Base-by-base conservation (phyloP, 2,329 filamentous ascomycete genomes). In the Sporothrix sp. region DNA sequence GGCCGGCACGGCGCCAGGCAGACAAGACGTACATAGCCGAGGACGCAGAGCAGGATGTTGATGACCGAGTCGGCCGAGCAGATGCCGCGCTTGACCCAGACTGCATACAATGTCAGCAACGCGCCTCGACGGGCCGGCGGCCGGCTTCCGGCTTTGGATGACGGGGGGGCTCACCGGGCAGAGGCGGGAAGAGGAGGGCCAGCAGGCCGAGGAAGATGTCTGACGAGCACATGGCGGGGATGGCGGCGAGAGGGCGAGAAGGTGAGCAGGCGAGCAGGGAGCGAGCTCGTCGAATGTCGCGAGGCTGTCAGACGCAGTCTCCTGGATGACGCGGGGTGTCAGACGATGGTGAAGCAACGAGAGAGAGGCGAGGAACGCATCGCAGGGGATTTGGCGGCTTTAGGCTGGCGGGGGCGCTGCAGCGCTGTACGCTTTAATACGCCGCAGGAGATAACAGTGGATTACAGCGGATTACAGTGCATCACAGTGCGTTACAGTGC, bases 31-130 rank as follows among this genome's bases (percentile, higher is more conserved):
- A 75, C 72, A 63, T 76, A 88, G 60, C 84, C 86, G 20, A 91
- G 79, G 49, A 80, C 65, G 68, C 85, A 93, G 61, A 97, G 87
- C 42, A 90, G 84, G 66, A 97, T 83, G 73, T 98, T 98, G 74
- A 98, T 95, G 61, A 97, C 63, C 8, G 86, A 91, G 71, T 97
- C 93, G 52, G 84, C 88, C 56, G 83, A 86, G 75, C 93, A 98
- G 70, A 98, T 75, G 57, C 93, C 93, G 62, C 85, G 75, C 72
- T 97, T 98, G 54, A 98, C 87, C 93, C 93, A 98, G 61, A 98
- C 93, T 88, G 61, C 48, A 3, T 3, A 13, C 20, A 5, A 7
- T 51, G 65, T 70, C 62, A 71, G 66, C 54, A 43, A 7, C 1
- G n/a, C 8, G n/a, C 9, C n/a, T 18, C 23, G 18, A 18, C 35